Evolutionary conservation across 768 basidiomycete genomes (phyloP).

Genomic region (Termitomyces sp.): DNA sequence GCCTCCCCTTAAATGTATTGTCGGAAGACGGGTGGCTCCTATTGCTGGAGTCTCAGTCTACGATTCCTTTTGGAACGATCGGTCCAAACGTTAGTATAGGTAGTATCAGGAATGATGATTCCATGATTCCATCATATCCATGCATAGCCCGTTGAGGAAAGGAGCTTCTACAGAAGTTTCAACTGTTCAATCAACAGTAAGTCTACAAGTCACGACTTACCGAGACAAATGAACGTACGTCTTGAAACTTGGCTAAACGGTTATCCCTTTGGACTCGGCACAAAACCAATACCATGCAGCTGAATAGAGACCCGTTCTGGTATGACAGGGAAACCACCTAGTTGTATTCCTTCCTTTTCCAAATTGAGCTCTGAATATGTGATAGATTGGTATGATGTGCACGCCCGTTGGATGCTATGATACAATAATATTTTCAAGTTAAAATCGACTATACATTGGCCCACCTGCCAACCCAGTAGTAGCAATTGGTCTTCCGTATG

Average conservation of each 20-base stretch:
- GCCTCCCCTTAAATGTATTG: neutral
- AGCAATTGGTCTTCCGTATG: conserved; percentile 54
- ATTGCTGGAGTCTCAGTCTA: too few species aligned
- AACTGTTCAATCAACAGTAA: neutral
- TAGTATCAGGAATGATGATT: too few species aligned
- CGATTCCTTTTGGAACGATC: too few species aligned
- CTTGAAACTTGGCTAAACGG: neutral
- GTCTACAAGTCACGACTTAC: neutral
- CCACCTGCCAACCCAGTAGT: conserved; percentile 64
- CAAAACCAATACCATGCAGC: neutral
- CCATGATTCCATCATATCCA: too few species aligned
- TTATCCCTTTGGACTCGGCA: neutral
- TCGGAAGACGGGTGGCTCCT: neutral
- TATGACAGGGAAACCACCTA: neutral
- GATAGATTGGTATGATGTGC: neutral
- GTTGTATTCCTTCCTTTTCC: too few species aligned
- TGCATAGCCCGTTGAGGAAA: too few species aligned
- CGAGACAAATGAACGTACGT: neutral
- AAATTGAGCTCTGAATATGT: too few species aligned
- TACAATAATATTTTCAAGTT: neutral
- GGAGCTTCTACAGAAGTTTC: too few species aligned
- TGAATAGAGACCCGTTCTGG: too few species aligned
- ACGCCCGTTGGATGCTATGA: neutral
- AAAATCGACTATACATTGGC: neutral
- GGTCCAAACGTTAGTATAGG: too few species aligned